Conservation (phyloP, 1,139 yeast species). For the Lizanozyma gosingica region DNA sequence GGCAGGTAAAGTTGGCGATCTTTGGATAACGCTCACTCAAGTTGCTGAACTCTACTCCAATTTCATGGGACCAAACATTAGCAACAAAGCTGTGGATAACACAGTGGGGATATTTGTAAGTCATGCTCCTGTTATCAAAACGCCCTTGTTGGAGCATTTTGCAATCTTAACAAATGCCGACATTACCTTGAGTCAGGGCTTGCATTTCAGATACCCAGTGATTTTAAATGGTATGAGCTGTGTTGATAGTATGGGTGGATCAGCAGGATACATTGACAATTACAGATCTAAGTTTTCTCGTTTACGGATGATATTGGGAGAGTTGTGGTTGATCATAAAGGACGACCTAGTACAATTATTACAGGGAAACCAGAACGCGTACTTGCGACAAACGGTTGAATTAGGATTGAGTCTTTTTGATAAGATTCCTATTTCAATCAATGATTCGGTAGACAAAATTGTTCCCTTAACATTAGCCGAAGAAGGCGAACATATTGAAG, state of each 20-base stretch:
- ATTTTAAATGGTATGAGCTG: constrained; percentile 62
- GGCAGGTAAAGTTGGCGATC: constrained; percentile 60
- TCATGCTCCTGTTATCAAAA: constrained; percentile 58
- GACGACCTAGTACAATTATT: constrained; percentile 36
- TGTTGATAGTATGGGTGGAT: constrained; percentile 38
- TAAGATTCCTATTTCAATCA: constrained; percentile 49
- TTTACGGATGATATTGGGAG: constrained; percentile 53
- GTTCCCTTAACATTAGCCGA: constrained; percentile 28
- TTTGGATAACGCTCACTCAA: constrained; percentile 69
- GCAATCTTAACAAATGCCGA: constrained; percentile 64
- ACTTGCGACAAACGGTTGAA: constrained; percentile 30
- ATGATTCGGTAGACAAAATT: constrained; percentile 32
- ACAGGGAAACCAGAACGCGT: constrained; percentile 15
- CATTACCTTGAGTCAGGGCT: constrained; percentile 61
- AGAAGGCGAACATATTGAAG: constrained; percentile 12
- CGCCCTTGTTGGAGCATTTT: constrained; percentile 61
- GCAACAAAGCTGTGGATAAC: constrained; percentile 9
- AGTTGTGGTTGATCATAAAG: constrained; percentile 56
- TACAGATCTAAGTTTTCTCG: constrained; percentile 56
- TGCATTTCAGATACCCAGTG: constrained; percentile 66
- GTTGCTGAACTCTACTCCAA: constrained; percentile 44
- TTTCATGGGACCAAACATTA: constrained; percentile 5
- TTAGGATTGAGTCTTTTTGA: constrained; percentile 55
- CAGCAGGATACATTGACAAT: constrained; percentile 42
- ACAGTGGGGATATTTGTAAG: constrained; percentile 57